phyloP scores from a whole-genome alignment of 768 basidiomycete genomes.

The Rhodotorula diobovata region DNA sequence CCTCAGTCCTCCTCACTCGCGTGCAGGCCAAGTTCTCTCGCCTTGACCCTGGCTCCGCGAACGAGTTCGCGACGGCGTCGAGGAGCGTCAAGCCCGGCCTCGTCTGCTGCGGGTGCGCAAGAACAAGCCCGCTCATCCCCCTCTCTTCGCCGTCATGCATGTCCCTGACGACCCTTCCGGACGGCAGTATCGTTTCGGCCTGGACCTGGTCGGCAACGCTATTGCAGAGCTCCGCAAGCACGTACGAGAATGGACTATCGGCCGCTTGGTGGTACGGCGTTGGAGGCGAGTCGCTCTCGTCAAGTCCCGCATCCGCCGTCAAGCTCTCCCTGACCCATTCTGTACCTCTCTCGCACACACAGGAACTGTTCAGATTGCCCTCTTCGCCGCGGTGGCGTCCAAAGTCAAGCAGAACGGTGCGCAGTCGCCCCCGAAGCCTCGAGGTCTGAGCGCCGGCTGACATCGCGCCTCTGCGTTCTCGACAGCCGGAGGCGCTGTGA shows the following conservation, averaged over 20 bases:
- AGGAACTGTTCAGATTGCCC: constrained; percentile 73
- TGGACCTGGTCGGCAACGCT: constrained; percentile 37
- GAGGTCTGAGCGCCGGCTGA: too few relatives aligned
- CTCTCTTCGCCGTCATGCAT: too few relatives aligned
- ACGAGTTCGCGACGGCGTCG: constrained; percentile 50
- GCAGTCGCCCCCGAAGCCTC: too few relatives aligned
- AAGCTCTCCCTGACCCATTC: too few relatives aligned
- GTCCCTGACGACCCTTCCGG: too few relatives aligned
- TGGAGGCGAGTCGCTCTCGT: constrained; percentile 68
- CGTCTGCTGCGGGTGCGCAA: constrained; percentile 66
- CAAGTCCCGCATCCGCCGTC: too few relatives aligned
- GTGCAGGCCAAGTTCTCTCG: constrained; percentile 60
- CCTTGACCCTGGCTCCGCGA: constrained; percentile 51
- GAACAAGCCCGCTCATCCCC: too few relatives aligned
- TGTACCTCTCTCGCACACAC: too few relatives aligned
- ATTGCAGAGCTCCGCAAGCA: constrained; percentile 76
- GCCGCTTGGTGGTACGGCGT: constrained; percentile 59
- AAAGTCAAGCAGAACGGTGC: constrained; percentile 81
- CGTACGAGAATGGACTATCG: constrained; percentile 77
- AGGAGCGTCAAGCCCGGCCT: constrained; percentile 71
- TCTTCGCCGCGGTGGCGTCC: constrained; percentile 86
- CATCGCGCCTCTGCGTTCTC: too few relatives aligned
- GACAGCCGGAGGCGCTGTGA: constrained; percentile 62
- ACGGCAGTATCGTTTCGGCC: constrained; percentile 53
- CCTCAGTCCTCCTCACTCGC: constrained; percentile 59